Evolutionary conservation across 2,329 filamentous ascomycete species (phyloP).

Genomic region (Intubia oerlemansii): DNA sequence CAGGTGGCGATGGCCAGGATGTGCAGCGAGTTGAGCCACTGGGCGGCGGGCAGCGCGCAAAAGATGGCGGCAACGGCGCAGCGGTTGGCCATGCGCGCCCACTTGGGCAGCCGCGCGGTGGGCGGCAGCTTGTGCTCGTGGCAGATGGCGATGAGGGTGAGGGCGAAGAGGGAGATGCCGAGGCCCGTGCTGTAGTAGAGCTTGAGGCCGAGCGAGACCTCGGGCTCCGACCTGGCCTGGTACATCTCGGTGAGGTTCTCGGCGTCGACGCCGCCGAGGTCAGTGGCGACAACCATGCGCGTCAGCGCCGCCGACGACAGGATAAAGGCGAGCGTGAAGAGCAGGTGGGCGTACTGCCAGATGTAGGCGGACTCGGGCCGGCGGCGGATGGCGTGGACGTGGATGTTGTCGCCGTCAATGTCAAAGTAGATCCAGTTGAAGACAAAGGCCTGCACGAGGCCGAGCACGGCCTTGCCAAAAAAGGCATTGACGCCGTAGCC

Average conservation of each 20-base stretch:
- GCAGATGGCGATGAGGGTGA: slow-evolving; percentile 29
- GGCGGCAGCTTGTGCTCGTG: slow-evolving; percentile 33
- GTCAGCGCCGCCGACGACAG: slow-evolving; percentile 35
- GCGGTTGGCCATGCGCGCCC: slow-evolving; percentile 28
- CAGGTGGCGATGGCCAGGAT: slow-evolving; percentile 23
- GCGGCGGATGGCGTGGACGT: slow-evolving; percentile 38
- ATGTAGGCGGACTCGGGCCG: slow-evolving; percentile 16
- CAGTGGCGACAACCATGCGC: slow-evolving; percentile 35
- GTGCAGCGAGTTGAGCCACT: slow-evolving; percentile 21
- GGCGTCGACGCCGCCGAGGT: slow-evolving; percentile 24
- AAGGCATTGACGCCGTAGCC: slow-evolving; percentile 33
- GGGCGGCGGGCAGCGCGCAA: slow-evolving; percentile 30
- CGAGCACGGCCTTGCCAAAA: slow-evolving; percentile 39
- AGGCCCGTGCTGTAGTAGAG: slow-evolving; percentile 46
- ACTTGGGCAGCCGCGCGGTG: slow-evolving; percentile 26
- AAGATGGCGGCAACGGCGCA: slow-evolving; percentile 26
- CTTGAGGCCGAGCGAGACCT: slow-evolving; percentile 30
- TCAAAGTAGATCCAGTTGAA: slow-evolving; percentile 47
- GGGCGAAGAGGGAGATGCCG: slow-evolving; percentile 29
- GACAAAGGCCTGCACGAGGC: slow-evolving; percentile 32
- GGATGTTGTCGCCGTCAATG: slow-evolving; percentile 33
- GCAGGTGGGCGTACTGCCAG: slow-evolving; percentile 35
- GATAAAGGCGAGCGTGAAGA: slow-evolving; percentile 42
- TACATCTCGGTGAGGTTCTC: slow-evolving; percentile 29
- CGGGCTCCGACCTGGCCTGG: slow-evolving; percentile 21